A percentile compares a stretch with the other conserved stretches of the same genome.
Evolutionary conservation across 768 basidiomycete species (phyloP).

Genomic region (Termitomyces sp.): DNA sequence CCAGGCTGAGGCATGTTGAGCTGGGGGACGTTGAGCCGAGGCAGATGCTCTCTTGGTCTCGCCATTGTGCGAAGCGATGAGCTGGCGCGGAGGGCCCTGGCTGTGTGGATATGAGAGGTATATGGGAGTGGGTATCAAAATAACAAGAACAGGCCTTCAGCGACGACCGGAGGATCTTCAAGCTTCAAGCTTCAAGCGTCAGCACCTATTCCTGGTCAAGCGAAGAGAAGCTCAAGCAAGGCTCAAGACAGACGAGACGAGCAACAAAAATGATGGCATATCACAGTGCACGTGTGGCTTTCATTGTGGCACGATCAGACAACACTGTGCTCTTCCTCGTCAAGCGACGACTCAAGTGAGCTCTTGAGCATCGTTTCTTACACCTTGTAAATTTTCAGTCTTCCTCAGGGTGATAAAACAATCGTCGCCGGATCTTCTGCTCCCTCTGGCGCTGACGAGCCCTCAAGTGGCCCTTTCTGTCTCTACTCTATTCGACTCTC

Average conservation of each 20-base stretch:
- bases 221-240: too few relatives aligned
- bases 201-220: background rate
- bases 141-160: slow-evolving; percentile 7
- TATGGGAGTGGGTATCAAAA: background rate
- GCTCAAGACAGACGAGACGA: too few relatives aligned
- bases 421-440: background rate
- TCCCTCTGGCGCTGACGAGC: background rate
- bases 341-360: too few relatives aligned
- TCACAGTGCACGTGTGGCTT: background rate
- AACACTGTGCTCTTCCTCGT: too few relatives aligned
- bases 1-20: slow-evolving; percentile 57
- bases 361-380: background rate
- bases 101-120: background rate
- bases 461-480: slow-evolving; percentile 6
- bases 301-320: too few relatives aligned
- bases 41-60: slow-evolving; percentile 48
- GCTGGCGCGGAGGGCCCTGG: background rate
- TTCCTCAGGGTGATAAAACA: background rate
- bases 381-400: background rate
- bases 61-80: slow-evolving; percentile 28
- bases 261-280: slow-evolving; percentile 14
- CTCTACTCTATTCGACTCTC: slow-evolving; percentile 6
- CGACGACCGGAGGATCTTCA: slow-evolving; percentile 9
- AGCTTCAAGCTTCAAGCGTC: background rate
- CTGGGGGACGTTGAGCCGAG: slow-evolving; percentile 53